Base-by-base conservation (phyloP, 495 filamentous ascomycete species). In the Penicillium soppii region DNA sequence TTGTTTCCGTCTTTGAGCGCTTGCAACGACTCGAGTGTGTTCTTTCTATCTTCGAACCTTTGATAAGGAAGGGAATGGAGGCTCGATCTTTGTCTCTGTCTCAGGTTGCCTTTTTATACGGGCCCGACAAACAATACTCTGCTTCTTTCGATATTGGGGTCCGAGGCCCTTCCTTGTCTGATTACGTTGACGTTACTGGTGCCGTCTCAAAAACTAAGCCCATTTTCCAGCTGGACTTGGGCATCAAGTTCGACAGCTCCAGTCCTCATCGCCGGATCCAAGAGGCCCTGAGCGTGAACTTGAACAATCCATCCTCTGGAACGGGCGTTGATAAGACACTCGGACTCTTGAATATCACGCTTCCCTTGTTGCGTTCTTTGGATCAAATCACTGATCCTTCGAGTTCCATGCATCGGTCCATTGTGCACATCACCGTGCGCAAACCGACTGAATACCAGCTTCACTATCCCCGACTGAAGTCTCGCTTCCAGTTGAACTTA, bases 191-290 rank as follows among this genome's bases (percentile, higher is more conserved):
- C 23, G 49, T 65, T n/a, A 15, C 44, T 7, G 52, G 51, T 36
- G 46, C 64, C 20, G 13, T 58, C 7, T 66, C 59, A 27, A 63
- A 58, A 29, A 36, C 51, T 8, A 55, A 65, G 44, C 50, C 63
- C 0, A 47, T 72, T n/a, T 74, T 69, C 53, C 54, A 50, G 17
- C 39, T 69, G 22, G 55, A 52, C 5, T 39, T 78, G 19, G 59
- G 55, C 20, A 65, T 81, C 32, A 60, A 50, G 6, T 71, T 97
- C 19, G 79, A 85, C 17, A 59, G 61, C 17, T 73, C 74, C 12
- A 95, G 90, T 54, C 92, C 92, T 0, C 91, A 96, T 62, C 74
- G 86, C 37, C 82, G 87, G 13, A 83, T 91, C 16, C 70, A 81
- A 29, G 82, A 87, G 45, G 70, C 80, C 23, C 72, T 97, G 10